A percentile compares a stretch with the other conserved stretches of the same genome.
These are phyloP conservation scores for Rhodamnia argentea DNA, from an alignment of 345 rosid species.

Conservation along the genomic window DNA sequence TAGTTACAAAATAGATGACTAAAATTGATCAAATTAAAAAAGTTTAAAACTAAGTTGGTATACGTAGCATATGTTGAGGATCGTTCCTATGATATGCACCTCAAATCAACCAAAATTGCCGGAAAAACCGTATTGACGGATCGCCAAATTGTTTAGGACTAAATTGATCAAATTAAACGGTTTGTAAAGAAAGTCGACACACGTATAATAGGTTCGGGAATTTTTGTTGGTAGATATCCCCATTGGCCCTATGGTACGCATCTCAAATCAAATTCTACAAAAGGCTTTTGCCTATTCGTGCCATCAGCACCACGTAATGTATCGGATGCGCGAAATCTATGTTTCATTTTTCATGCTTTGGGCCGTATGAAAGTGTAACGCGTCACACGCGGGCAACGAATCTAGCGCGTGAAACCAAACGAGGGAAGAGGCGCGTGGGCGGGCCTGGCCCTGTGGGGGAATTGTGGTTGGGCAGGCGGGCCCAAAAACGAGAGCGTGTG, in stretches of 20 bases:
- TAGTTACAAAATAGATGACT: rapidly evolving
- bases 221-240: too few species aligned
- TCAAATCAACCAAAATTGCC: too few species aligned
- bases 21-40: neutral
- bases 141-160: too few species aligned
- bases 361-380: too few species aligned
- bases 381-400: too few species aligned
- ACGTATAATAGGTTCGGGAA: too few species aligned
- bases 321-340: neutral
- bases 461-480: neutral
- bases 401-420: neutral
- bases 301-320: neutral
- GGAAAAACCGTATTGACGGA: too few species aligned
- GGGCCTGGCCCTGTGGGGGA: neutral
- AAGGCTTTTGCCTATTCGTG: neutral
- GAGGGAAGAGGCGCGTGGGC: neutral
- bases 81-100: neutral
- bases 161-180: too few species aligned
- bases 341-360: neutral
- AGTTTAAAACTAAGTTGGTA: rapidly evolving
- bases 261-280: neutral
- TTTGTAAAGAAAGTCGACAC: too few species aligned
- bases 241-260: too few species aligned
- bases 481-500: neutral
- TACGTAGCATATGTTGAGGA: rapidly evolving